Base-by-base conservation (phyloP, 768 basidiomycete species). In the Auricularia auricula-judae region DNA sequence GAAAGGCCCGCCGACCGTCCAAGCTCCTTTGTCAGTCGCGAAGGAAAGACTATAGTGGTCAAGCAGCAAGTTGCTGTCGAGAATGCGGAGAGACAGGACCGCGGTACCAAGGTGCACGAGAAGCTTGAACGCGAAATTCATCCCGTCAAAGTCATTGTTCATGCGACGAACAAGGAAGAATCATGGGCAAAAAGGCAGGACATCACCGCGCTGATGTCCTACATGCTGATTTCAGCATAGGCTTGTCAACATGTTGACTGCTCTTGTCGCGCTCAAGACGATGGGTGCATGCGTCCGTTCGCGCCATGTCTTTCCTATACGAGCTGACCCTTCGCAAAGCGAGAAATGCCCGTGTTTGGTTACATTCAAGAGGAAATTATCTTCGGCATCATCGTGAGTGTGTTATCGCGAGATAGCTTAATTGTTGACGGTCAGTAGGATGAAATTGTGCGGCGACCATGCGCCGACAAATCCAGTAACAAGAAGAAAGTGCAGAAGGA, bases 331-430 rank as follows among this genome's bases (percentile, higher is more conserved):
- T 59, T 4, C 23, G 4, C 68, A 58, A 62, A 92, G 87, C 84
- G 93, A 7, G 93, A 96, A 74, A 79, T 94, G 62, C 91, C 90
- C 3, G 86, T 95, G 2, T 90, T 93, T 67, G 89, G 89, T 0
- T 79, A 91, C 64, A 72, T 92, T 3, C 80, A 88, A 33, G 82
- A 75, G 33, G 77, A 86, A 63, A 75, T 88, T 23, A 80, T 95
- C 16, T 72, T 84, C 33, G 93, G 93, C 1, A 77, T 92, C 36
- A 89, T 95, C 51, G 93, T 71, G 64, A 65, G 69, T 23, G 64
- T 29, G 29, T 29, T 29, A 29, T 29, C 29, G 29, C 29, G 29
- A 29, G 66, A 2, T 16, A 89, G 71, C 65, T 81, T 66, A 16
- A 56, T 36, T 21, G 47, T 56, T 35, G 42, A 58, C 61, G 51